These are phyloP conservation scores for Lachancea sp. DNA, from an alignment of 805 yeast species.

Conservation along the genomic window DNA sequence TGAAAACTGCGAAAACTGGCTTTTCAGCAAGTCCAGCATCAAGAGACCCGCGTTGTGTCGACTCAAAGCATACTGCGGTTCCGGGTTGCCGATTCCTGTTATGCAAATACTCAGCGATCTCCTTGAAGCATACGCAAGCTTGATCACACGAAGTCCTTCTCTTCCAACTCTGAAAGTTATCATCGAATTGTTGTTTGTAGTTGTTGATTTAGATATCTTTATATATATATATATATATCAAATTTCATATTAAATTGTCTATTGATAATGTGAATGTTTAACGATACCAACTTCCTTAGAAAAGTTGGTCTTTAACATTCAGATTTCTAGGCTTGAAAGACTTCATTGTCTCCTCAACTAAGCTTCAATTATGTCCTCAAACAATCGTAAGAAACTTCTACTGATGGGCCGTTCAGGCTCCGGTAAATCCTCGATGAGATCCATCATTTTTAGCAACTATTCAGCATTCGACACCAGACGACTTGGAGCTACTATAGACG, in stretches of 20 bases:
- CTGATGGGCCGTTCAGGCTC: constrained; percentile 92
- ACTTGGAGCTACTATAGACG: constrained; percentile 95
- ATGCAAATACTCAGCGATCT: constrained; percentile 20
- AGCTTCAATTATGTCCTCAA: constrained; percentile 18
- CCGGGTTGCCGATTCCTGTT: constrained; percentile 66
- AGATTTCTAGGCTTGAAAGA: neutral
- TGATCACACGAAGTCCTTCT: too few relatives aligned
- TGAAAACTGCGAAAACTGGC: constrained; percentile 15
- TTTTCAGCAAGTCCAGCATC: constrained; percentile 36
- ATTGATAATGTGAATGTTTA: neutral
- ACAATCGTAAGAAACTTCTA: constrained; percentile 53
- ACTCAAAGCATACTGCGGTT: constrained; percentile 49
- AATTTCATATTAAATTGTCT: too few relatives aligned
- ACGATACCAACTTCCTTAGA: neutral
- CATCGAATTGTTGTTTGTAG: too few relatives aligned
- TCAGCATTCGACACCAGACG: constrained; percentile 95
- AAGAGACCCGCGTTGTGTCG: constrained; percentile 77
- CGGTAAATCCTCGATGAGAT: constrained; percentile 96
- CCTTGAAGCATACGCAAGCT: neutral
- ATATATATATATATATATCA: too few relatives aligned
- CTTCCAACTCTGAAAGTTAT: too few relatives aligned
- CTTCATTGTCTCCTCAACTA: neutral
- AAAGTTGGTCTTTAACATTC: neutral
- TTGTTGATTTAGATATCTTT: too few relatives aligned
- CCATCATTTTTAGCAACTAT: constrained; percentile 90